Base-by-base conservation (phyloP, 805 yeast genomes). In the Cyberlindnera bimundalis region DNA sequence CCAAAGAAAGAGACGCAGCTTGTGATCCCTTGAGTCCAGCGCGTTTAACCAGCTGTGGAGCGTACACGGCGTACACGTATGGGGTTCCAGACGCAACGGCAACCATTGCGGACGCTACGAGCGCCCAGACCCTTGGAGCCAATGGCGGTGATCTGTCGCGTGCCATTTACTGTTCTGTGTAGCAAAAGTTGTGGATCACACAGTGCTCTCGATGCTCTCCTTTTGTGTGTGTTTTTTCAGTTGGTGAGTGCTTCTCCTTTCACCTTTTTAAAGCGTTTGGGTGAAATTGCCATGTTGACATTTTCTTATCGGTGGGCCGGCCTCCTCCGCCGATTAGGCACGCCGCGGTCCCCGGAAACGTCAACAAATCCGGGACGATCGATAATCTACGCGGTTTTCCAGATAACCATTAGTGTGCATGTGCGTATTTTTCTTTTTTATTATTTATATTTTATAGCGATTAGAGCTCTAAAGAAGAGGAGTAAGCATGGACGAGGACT, bases 401-500 rank as follows among this genome's bases (percentile, higher is more conserved):
- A n/a, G n/a, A n/a, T n/a, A n/a, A n/a, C n/a, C n/a, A n/a, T n/a
- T n/a, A n/a, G n/a, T n/a, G n/a, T n/a, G n/a, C n/a, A n/a, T n/a
- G n/a, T n/a, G n/a, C n/a, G n/a, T n/a, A n/a, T n/a, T n/a, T n/a
- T n/a, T n/a, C n/a, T n/a, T n/a, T n/a, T n/a, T n/a, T n/a, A n/a
- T n/a, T 23, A 23, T 23, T 23, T 23, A 23, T 23, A 23, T n/a
- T n/a, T n/a, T n/a, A n/a, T n/a, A n/a, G n/a, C n/a, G n/a, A 6
- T 31, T 26, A 37, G 15, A 36, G 24, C 13, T 31, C 28, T 23
- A 37, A 19, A 5, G 37, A 35, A 2, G 57, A 47, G 1, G 95
- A 79, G 55, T 91, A 90, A 0, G 96, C 93, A 62, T 90, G 95
- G 6, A 89, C 96, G 37, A 90, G 78, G 16, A 90, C 89, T 0